phyloP scores from a whole-genome alignment of 257 asterid species.

The Datura wrightii region DNA sequence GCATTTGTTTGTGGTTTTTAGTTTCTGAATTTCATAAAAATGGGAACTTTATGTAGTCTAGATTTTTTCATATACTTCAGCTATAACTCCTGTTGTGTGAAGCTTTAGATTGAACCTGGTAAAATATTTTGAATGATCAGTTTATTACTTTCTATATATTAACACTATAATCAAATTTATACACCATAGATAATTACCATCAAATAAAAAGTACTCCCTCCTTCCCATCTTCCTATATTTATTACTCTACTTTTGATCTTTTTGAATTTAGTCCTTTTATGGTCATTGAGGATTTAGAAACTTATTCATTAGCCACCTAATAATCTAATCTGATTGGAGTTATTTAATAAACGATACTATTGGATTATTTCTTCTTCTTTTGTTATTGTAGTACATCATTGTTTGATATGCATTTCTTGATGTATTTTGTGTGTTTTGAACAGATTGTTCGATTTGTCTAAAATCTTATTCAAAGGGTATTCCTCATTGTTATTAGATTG shows the following conservation, averaged over 20 bases:
- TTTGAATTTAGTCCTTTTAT: conserved; percentile 21
- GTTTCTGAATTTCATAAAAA: not conserved
- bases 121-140: too few relatives aligned
- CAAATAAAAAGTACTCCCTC: too few relatives aligned
- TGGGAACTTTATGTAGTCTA: not conserved
- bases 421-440: conserved; percentile 30
- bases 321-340: conserved; percentile 73
- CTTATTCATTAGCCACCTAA: conserved; percentile 51
- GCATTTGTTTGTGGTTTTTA: not conserved
- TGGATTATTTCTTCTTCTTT: conserved; percentile 29
- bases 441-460: not conserved
- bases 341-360: conserved; percentile 61
- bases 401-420: conserved; percentile 25
- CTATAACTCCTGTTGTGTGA: too few relatives aligned
- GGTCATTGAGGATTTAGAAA: conserved; percentile 22
- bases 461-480: not conserved
- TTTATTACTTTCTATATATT: too few relatives aligned
- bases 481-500: conserved; percentile 26
- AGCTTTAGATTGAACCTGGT: too few relatives aligned
- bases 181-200: too few relatives aligned
- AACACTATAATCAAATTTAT: too few relatives aligned
- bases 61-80: too few relatives aligned
- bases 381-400: conserved; percentile 14
- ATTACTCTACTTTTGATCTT: conserved; percentile 37
- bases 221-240: too few relatives aligned